Conservation (phyloP, 768 basidiomycete genomes). For the Brasilioporus rufonigricans region DNA sequence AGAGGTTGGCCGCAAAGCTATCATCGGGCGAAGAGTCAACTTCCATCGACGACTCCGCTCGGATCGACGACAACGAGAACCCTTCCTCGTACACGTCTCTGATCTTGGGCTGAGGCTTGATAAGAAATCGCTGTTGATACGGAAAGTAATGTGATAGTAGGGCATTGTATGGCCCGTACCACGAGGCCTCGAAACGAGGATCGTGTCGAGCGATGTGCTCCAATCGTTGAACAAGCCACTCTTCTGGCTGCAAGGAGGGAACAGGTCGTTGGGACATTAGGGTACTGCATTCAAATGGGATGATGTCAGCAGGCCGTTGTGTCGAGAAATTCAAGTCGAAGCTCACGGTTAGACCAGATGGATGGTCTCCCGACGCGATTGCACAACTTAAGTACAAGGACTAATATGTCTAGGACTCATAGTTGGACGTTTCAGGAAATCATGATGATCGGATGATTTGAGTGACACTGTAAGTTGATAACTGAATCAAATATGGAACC, state of each 20-base stretch:
- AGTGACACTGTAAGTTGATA: no score
- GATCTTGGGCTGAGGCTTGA: conserved; percentile 1
- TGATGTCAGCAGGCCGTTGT: no score
- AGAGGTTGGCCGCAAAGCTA: background rate
- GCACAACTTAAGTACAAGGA: no score
- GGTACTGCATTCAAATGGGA: no score
- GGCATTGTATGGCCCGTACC: conserved; percentile 1
- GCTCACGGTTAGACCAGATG: no score
- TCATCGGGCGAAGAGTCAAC: background rate
- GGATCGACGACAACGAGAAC: background rate
- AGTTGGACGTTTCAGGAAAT: no score
- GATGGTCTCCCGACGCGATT: no score
- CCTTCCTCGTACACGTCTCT: background rate
- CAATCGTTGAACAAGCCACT: background rate
- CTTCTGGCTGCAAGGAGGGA: background rate
- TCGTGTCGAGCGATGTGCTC: background rate
- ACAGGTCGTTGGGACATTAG: no score
- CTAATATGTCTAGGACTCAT: no score
- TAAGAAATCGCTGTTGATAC: background rate
- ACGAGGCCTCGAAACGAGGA: background rate
- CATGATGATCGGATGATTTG: no score
- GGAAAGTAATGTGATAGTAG: conserved; percentile 2
- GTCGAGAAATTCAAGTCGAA: no score
- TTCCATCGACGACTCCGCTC: background rate
- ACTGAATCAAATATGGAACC: no score